Evolutionary conservation across 2,329 filamentous ascomycete genomes (phyloP), one percentile per base, ranked within the genome.

Genomic region (Paramyrothecium sp.): DNA sequence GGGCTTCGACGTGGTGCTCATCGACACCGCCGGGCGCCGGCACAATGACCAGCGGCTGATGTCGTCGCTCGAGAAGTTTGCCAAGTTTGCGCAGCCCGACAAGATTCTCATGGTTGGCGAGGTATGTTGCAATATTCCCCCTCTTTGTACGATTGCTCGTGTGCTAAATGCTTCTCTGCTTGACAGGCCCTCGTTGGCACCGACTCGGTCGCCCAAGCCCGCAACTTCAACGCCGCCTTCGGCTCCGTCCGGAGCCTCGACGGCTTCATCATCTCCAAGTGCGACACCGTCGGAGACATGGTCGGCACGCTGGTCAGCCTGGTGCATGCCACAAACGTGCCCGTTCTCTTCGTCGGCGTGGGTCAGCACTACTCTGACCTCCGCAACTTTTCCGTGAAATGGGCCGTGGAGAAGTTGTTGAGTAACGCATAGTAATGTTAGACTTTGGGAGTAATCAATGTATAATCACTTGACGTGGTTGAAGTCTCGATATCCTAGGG

Each of bases 271-370:
- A 97, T 99, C 66, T 94, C 89, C 59, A 99, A 99, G 76, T 98
- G 95, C 73, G 95, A 99, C 77, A 99, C 95, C 0, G 96, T 99
- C 41, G 96, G 95, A n/a, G 94, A 97, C 76, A 98, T 98, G 93
- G 92, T 97, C 48, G 92, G 84, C 65, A 97, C 94, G 3, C 80
- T 99, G 61, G 95, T 99, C 61, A 97, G 91, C 71, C 94, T 99
- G 80, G 94, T 99, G 44, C 94, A 98, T 76, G 94, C 95, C 3
- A 99, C 96, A 3, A 92, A 94, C 26, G 96, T 99, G 50, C 96
- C 96, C 0, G 92, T 99, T 20, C 83, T 98, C 12, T 99, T 99
- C 70, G 83, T 99, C 63, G 95, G 84, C 57, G 85, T 89, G 26
- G 86, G 86, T 13, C 86, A 89, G 72, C 86, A 89, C 67, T 89